A percentile compares a stretch with the other conserved stretches of the same genome.
phyloP scores from a whole-genome alignment of 2,329 filamentous ascomycete genomes.

The Mollisiaceae sp. region DNA sequence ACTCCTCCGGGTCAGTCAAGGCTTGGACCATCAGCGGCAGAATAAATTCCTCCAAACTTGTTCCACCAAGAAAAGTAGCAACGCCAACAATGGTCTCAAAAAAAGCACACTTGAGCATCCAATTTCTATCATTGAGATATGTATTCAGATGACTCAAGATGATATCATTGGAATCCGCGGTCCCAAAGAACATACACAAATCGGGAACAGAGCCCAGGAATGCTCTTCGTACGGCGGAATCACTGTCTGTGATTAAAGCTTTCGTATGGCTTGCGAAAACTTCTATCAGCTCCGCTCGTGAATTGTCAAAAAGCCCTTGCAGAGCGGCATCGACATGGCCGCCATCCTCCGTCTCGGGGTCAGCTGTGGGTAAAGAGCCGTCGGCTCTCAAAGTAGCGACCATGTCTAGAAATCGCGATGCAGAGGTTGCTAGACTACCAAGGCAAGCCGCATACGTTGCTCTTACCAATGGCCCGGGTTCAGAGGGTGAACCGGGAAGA shows the following conservation, averaged over 20 bases:
- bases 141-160: constrained; percentile 95
- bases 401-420: constrained; percentile 85
- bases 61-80: constrained; percentile 85
- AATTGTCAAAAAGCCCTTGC: constrained; percentile 84
- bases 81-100: constrained; percentile 96
- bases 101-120: constrained; percentile 95
- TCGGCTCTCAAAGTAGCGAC: constrained; percentile 86
- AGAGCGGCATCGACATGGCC: constrained; percentile 71
- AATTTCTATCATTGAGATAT: constrained; percentile 94
- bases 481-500: constrained; percentile 55
- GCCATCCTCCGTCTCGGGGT: constrained; percentile 80
- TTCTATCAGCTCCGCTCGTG: constrained; percentile 80
- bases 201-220: constrained; percentile 92
- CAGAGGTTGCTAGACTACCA: constrained; percentile 84
- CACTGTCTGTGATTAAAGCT: constrained; percentile 82
- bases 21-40: constrained; percentile 95
- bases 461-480: constrained; percentile 73
- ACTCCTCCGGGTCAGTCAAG: constrained; percentile 89
- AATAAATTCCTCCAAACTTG: constrained; percentile 92
- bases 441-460: constrained; percentile 94
- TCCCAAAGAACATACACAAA: constrained; percentile 93
- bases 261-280: constrained; percentile 90
- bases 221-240: constrained; percentile 84
- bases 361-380: constrained; percentile 76
- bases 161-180: constrained; percentile 92